phyloP scores from a whole-genome alignment of 148 eudicot genomes.

The Dysphania ambrosioides region DNA sequence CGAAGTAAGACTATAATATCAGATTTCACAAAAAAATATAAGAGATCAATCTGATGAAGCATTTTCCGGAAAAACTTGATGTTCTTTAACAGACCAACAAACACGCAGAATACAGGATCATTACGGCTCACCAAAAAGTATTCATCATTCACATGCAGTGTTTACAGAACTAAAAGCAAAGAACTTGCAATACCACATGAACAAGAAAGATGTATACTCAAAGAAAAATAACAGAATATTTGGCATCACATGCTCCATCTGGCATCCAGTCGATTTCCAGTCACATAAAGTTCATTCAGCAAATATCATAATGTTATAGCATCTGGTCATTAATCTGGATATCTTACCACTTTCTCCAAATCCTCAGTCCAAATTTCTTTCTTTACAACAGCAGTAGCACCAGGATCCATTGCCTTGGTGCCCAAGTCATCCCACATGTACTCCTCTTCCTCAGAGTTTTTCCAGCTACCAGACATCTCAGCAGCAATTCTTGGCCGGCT shows the following conservation, averaged over 20 bases:
- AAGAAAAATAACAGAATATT: not conserved
- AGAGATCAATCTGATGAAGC: not conserved
- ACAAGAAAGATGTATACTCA: not conserved
- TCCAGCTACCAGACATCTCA: conserved; percentile 71
- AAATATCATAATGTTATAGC: not conserved
- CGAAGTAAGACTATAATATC: not conserved
- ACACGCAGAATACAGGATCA: not conserved
- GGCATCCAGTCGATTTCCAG: conserved; percentile 4
- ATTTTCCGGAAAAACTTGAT: not conserved
- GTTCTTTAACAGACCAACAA: not conserved
- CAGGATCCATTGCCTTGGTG: conserved; percentile 39
- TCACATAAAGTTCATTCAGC: conserved; percentile 5
- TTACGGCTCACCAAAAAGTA: not conserved
- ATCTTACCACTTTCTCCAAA: conserved; percentile 56
- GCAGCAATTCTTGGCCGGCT: conserved; percentile 42
- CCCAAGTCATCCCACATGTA: conserved; percentile 76
- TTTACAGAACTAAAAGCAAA: not conserved
- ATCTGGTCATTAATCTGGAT: not conserved
- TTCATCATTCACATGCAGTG: not conserved
- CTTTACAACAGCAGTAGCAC: conserved; percentile 24
- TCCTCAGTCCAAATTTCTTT: conserved; percentile 49
- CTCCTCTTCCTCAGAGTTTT: conserved; percentile 94
- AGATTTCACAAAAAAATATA: too few species aligned
- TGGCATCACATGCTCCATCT: not conserved
- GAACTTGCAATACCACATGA: not conserved